Percentiles rank a stretch among this genome's conserved stretches.
These are phyloP conservation scores for Myriangium duriaei DNA, from an alignment of 2,329 filamentous ascomycete species.

Conservation along the genomic window DNA sequence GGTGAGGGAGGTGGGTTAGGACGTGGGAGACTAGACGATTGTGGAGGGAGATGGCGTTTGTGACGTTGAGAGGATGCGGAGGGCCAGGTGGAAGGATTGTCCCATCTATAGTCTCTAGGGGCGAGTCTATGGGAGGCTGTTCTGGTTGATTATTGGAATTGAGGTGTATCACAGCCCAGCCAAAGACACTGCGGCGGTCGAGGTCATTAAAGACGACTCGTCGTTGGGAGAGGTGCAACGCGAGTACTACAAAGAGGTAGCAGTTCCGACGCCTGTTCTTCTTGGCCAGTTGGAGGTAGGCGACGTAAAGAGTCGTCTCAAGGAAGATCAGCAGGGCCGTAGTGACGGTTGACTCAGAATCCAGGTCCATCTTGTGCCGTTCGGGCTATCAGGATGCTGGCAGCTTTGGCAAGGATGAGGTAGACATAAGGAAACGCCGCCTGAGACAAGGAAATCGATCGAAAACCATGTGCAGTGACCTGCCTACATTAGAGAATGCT, in stretches of 20 bases:
- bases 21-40: conserved; percentile 6
- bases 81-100: background rate
- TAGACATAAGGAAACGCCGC: too few species aligned
- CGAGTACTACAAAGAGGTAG: background rate
- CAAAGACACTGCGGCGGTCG: background rate
- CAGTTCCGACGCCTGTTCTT: background rate
- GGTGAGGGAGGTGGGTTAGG: background rate
- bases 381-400: too few species aligned
- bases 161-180: background rate
- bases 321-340: background rate
- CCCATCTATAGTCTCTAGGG: too few species aligned
- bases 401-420: too few species aligned
- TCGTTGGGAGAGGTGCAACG: background rate
- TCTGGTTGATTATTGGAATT: background rate
- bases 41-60: conserved; percentile 7
- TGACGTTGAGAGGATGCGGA: conserved; percentile 4
- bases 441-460: too few species aligned
- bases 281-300: background rate
- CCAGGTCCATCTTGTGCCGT: background rate
- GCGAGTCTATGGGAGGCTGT: background rate
- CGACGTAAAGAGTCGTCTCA: background rate
- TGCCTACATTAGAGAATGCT: too few species aligned
- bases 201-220: background rate
- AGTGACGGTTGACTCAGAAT: background rate
- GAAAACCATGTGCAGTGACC: too few species aligned